Percentiles rank a stretch among this genome's conserved stretches.
Evolutionary conservation across 139 green algal species (phyloP).

Genomic region (Picochlorum sp.): DNA sequence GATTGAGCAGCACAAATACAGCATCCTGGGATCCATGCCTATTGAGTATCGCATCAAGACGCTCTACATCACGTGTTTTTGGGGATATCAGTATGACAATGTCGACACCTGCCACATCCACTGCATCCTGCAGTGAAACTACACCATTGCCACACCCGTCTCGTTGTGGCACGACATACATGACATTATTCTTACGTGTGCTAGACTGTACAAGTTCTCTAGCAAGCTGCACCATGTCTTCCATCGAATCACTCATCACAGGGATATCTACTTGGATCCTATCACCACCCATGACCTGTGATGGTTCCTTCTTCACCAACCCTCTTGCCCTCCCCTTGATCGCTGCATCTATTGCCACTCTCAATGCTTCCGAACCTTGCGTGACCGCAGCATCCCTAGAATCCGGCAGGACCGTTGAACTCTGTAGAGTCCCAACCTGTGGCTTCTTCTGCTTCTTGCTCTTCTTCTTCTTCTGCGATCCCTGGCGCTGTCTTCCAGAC

Average conservation of each 20-base stretch:
- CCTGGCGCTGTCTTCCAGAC: neutral
- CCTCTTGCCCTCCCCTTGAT: conserved; percentile 19
- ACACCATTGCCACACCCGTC: too few species aligned
- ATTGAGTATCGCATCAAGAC: conserved; percentile 10
- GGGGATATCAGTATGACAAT: conserved; percentile 18
- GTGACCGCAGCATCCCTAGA: conserved; percentile 6
- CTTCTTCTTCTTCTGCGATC: conserved; percentile 9
- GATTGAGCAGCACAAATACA: conserved; percentile 15
- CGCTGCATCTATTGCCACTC: neutral
- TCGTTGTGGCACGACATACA: neutral
- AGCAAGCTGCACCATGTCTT: conserved; percentile 13
- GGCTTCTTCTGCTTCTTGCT: conserved; percentile 12
- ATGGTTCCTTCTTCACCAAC: conserved; percentile 3
- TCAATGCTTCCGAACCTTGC: conserved; percentile 16
- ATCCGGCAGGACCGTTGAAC: conserved; percentile 1
- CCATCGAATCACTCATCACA: conserved; percentile 8
- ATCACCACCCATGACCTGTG: conserved; percentile 3
- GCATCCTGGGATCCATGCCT: neutral
- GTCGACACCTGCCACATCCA: neutral
- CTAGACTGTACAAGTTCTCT: conserved; percentile 14
- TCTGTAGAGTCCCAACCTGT: neutral
- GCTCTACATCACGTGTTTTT: conserved; percentile 6
- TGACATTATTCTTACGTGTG: conserved; percentile 10
- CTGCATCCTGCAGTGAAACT: neutral
- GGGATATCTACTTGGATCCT: conserved; percentile 18